Evolutionary conservation across 1,139 yeast species (phyloP), one percentile per base, ranked within the genome.

Genomic region (Scheffersomyces titani): DNA sequence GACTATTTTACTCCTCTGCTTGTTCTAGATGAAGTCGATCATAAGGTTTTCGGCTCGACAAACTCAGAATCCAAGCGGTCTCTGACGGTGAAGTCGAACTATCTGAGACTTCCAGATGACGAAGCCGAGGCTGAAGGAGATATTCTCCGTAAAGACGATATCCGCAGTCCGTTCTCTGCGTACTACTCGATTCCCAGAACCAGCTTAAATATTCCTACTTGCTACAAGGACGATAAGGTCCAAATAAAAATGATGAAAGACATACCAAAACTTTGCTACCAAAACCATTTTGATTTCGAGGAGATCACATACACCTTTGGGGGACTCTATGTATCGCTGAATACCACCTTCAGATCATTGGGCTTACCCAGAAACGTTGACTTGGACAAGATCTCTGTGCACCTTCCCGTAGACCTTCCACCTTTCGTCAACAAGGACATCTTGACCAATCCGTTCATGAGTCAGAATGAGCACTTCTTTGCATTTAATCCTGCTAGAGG

Each of bases 361-460:
- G 82, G 82, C 0, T 64, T 80, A 9, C 83, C 83, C 0, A 59
- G 56, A 6, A 65, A 71, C 51, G 70, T 71, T 3, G 73, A 72
- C 51, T 65, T 74, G 4, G 61, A 65, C 5, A 70, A 66, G 47
- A 71, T 80, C 5, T 76, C 81, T 5, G 75, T 80, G 0, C 67
- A 76, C 54, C 73, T 80, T 51, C 77, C 81, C 3, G 72, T 73
- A 51, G 74, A 75, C 16, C 61, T 78, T 44, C 84, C 84, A 1
- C 83, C 83, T 2, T 73, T 71, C 58, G 67, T 80, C 36, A 73
- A 74, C 59, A 63, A 67, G 48, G 72, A 72, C n/a, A 63, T 78
- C 24, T 60, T 80, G 21, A 61, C 69, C 52, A 76, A 72, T 56
- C 84, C 83, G 1, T 73, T 68, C 54, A 60, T 80, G 65, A 61